A percentile compares a stretch with the other conserved stretches of the same genome.
Evolutionary conservation across 2,329 filamentous ascomycete genomes (phyloP).

Genomic region (Hypoxylon sp.): DNA sequence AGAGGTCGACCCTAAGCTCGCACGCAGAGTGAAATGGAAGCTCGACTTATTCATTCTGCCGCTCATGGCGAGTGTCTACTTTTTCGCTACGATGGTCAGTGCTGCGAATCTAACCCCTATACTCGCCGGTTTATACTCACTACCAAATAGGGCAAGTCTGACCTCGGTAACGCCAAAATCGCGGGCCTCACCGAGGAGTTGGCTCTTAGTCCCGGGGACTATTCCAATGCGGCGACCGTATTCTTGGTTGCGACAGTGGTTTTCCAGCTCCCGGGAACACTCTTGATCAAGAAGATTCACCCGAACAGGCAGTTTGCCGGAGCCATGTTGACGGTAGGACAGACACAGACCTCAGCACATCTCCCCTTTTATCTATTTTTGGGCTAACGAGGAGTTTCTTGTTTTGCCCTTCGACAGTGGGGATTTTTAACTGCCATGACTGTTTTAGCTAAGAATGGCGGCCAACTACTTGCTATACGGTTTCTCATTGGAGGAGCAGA

Average conservation of each 20-base stretch:
- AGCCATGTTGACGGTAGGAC: constrained; percentile 44
- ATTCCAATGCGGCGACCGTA: constrained; percentile 44
- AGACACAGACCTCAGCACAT: constrained; percentile 12
- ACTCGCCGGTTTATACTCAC: constrained; percentile 27
- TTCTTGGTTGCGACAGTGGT: constrained; percentile 45
- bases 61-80: constrained; percentile 46
- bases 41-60: constrained; percentile 49
- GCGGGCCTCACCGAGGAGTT: constrained; percentile 47
- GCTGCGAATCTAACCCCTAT: neutral
- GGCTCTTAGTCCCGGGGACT: constrained; percentile 39
- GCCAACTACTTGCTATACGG: constrained; percentile 40
- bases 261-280: constrained; percentile 49
- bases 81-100: constrained; percentile 48
- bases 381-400: constrained; percentile 25
- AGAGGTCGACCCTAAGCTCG: constrained; percentile 40
- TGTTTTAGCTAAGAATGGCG: constrained; percentile 36
- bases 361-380: neutral
- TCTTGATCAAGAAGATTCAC: constrained; percentile 46
- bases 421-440: constrained; percentile 47
- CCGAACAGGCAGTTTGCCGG: constrained; percentile 46
- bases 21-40: constrained; percentile 45
- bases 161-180: constrained; percentile 49
- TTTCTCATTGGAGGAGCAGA: constrained; percentile 47
- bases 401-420: constrained; percentile 42
- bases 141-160: constrained; percentile 45